Evolutionary conservation across 1,284 basidiomycete species (phyloP), one percentile per base, ranked within the genome.

Genomic region (Naganishia cerealis): DNA sequence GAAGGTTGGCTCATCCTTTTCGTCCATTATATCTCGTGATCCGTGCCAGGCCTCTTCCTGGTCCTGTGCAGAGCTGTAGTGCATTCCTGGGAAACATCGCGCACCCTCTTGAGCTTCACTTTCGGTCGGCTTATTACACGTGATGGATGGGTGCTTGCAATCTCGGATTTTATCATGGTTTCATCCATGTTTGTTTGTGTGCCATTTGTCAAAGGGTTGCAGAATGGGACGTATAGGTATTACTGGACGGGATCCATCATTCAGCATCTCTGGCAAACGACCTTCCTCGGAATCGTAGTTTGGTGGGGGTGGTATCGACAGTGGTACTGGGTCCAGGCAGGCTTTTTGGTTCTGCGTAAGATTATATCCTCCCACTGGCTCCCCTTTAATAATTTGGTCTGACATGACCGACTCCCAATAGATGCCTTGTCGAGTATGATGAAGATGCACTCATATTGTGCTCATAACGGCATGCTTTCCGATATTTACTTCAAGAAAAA

Each of bases 311-410:
- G 75, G 50, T 76, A 79, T 48, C 88, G 91, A 65, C 86, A 93
- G 73, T 98, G 94, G 94, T 93, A 92, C 46, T 97, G 95, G 94
- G 94, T 98, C 1, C 95, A 99, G 79, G 92, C 92, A 0, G 94
- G 94, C 9, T 98, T 94, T 81, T 84, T 98, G 63, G 94, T 93
- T 0, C 81, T 98, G n/a, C 95, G 79, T 80, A 71, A 77, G 79
- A 76, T 2, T 2, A 26, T 43, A 16, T 13, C 6, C 46, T 29
- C 50, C 10, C 18, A 26, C n/a, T 52, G 50, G 13, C 15, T 56
- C 8, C 38, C 21, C 65, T 29, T 38, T 24, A 6, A 6, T 6
- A 9, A 16, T 18, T 21, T 10, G 10, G 24, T 38, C 50, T 50
- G 21, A 56, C 48, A 9, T 21, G 16, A 24, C n/a, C 18, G 15